A percentile compares a stretch with the other conserved stretches of the same genome.
These are phyloP conservation scores for Sclerotinia borealis DNA, from an alignment of 2,329 filamentous ascomycete species.

Conservation along the genomic window DNA sequence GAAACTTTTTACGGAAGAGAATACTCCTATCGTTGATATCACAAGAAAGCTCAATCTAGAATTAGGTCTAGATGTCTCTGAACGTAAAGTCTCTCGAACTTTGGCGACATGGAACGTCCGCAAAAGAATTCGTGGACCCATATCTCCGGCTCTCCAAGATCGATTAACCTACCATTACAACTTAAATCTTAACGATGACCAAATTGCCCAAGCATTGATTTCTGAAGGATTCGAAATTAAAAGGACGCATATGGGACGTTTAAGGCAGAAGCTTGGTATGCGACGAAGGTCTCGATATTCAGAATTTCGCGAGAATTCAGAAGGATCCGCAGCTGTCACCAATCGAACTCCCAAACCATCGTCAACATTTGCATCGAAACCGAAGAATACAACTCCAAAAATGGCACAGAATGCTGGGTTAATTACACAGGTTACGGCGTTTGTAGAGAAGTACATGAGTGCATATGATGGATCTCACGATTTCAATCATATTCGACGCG, in stretches of 20 bases:
- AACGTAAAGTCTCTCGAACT: constrained; percentile 27
- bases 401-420: constrained; percentile 24
- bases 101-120: constrained; percentile 28
- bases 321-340: constrained; percentile 10
- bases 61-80: constrained; percentile 27
- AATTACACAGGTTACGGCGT: constrained; percentile 50
- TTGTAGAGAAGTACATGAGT: constrained; percentile 67
- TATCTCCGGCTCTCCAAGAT: constrained; percentile 24
- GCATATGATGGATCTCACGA: constrained; percentile 83
- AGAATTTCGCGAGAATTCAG: constrained; percentile 27
- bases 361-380: constrained; percentile 8
- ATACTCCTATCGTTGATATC: constrained; percentile 28
- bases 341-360: constrained; percentile 2
- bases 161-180: constrained; percentile 28
- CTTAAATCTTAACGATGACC: constrained; percentile 29
- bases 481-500: constrained; percentile 76
- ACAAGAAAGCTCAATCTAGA: constrained; percentile 25
- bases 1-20: constrained; percentile 24
- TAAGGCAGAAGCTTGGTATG: constrained; percentile 29
- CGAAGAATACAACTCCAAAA: constrained; percentile 19
- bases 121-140: constrained; percentile 25
- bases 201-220: constrained; percentile 24
- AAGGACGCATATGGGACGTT: constrained; percentile 23
- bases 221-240: constrained; percentile 29
- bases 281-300: constrained; percentile 28